phyloP scores from a whole-genome alignment of 805 yeast genomes.

The Wickerhamomyces bovis region DNA sequence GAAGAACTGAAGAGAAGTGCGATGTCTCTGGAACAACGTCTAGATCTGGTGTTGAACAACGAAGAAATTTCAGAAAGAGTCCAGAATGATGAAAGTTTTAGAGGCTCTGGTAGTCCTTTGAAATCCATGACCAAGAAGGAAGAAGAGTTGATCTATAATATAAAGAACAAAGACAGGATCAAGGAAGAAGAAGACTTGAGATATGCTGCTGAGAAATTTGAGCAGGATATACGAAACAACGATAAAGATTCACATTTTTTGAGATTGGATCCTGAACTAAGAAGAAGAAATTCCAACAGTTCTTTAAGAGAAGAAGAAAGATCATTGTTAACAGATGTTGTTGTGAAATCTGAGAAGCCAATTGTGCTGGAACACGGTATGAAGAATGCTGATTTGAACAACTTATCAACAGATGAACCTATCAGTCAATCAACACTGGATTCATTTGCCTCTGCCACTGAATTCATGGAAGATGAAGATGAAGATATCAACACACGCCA shows the following conservation, averaged over 20 bases:
- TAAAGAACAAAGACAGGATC: slow-evolving; percentile 15
- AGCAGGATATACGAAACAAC: slow-evolving; percentile 28
- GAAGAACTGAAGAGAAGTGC: slow-evolving; percentile 22
- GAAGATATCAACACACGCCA: neutral
- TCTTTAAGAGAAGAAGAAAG: slow-evolving; percentile 24
- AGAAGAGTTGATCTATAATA: slow-evolving; percentile 20
- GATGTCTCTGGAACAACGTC: slow-evolving; percentile 37
- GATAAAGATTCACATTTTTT: slow-evolving; percentile 17
- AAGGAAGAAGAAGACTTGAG: slow-evolving; percentile 24
- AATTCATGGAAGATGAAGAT: slow-evolving; percentile 13
- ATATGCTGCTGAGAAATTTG: slow-evolving; percentile 29
- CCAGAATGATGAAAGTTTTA: slow-evolving; percentile 18
- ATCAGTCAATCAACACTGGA: slow-evolving; percentile 15
- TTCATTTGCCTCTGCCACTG: slow-evolving; percentile 21
- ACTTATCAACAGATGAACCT: slow-evolving; percentile 7
- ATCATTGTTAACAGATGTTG: slow-evolving; percentile 10
- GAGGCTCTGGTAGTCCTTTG: slow-evolving; percentile 20
- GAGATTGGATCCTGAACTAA: slow-evolving; percentile 22
- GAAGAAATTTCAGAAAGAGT: slow-evolving; percentile 19
- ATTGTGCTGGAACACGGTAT: slow-evolving; percentile 14
- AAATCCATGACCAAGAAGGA: slow-evolving; percentile 19
- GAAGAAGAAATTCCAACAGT: slow-evolving; percentile 21
- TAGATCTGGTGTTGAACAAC: slow-evolving; percentile 35
- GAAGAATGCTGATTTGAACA: slow-evolving; percentile 8
- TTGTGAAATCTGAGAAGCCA: slow-evolving; percentile 10